Evolutionary conservation across 208 protist species (phyloP), one percentile per base, ranked within the genome.

Genomic region (Entamoeba dispar): DNA sequence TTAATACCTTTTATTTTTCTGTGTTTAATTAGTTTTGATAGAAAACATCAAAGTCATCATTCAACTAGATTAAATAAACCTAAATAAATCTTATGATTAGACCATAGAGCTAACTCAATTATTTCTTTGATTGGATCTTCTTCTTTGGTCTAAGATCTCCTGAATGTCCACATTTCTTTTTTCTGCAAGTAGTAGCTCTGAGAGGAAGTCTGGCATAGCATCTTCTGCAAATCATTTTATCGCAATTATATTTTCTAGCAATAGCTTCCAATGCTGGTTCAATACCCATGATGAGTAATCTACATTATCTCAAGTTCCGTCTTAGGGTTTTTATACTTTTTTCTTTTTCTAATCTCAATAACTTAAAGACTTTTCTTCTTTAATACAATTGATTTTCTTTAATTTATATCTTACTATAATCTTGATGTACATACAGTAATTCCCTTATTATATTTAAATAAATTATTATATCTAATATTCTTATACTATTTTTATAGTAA

Each of bases 131-230:
- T 27, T 69, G 55, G 19, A 92, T 17, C 38, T 92, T 31, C 98
- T 99, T 99, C 98, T 99, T 99, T 95, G 97, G 96, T 96, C 98
- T 97, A 27, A 99, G 97, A 95, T 99, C 96, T 95, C 96, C 99
- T 96, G 96, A 98, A 97, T 99, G 98, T 92, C 98, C 98, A 95
- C 98, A 99, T 95, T 98, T 98, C 97, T 99, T 99, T 97, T 99
- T 99, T 95, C 98, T 96, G 97, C 98, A 99, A 97, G 99, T 99
- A 52, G 95, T 97, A 69, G 98, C 98, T 93, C 98, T 97, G 55
- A 97, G 96, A 92, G 97, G 98, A 52, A 99, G 97, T 94, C 98
- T 97, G 93, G 98, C 98, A 95, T 99, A 99, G 96, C 98, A 99
- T 61, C 93, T 96, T 90, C 94, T 57, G 77, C 94, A 94, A 51